A percentile compares a stretch with the other conserved stretches of the same genome.
phyloP scores from a whole-genome alignment of 345 rosid species.

The Linum usitatissimum region DNA sequence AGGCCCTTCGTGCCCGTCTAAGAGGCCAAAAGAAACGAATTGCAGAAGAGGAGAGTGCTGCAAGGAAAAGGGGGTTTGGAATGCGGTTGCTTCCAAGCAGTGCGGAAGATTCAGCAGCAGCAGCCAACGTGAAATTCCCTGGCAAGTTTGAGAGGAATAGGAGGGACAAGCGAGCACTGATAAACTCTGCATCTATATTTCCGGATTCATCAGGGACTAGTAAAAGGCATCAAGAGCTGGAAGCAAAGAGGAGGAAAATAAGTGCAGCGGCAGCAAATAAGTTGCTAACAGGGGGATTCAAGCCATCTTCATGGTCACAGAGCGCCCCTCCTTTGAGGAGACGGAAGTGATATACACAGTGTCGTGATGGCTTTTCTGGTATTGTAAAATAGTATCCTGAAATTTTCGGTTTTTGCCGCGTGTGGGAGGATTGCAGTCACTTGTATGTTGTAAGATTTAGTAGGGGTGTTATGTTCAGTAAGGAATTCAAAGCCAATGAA shows the following conservation, averaged over 20 bases:
- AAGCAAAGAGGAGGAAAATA: conserved; percentile 73
- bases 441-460: too few relatives aligned
- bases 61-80: conserved; percentile 66
- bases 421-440: too few relatives aligned
- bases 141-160: conserved; percentile 67
- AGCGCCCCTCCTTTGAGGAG: conserved; percentile 19
- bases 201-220: conserved; percentile 33
- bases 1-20: conserved; percentile 62
- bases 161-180: conserved; percentile 65
- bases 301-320: conserved; percentile 55
- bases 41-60: conserved; percentile 64
- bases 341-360: not conserved
- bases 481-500: too few relatives aligned
- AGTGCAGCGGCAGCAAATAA: conserved; percentile 52
- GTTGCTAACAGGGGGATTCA: conserved; percentile 51
- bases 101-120: conserved; percentile 49
- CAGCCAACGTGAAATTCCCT: conserved; percentile 53
- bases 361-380: not conserved
- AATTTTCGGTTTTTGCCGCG: not conserved
- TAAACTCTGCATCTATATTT: conserved; percentile 65
- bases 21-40: conserved; percentile 81
- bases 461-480: too few relatives aligned
- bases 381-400: not conserved
- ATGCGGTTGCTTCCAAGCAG: conserved; percentile 61
- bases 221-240: conserved; percentile 53